Evolutionary conservation across 305 asterid genomes (phyloP).

Genomic region (Ajuga reptans): DNA sequence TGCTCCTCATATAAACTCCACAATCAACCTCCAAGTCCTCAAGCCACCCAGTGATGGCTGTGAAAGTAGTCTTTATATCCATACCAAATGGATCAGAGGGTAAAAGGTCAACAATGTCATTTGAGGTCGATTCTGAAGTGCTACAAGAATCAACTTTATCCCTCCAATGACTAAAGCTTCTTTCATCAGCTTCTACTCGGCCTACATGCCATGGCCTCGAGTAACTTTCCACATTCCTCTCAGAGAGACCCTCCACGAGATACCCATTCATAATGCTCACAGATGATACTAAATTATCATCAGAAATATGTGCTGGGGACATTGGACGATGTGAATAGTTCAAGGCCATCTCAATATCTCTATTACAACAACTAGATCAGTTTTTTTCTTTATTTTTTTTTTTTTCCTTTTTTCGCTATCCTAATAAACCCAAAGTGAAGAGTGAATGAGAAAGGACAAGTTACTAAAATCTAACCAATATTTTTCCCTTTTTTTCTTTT

Average conservation of each 20-base stretch:
- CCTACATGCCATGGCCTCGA: slow-evolving; percentile 28
- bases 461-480: not conserved
- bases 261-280: slow-evolving; percentile 54
- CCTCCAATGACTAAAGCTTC: slow-evolving; percentile 29
- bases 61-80: slow-evolving; percentile 54
- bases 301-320: slow-evolving; percentile 45
- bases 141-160: slow-evolving; percentile 34
- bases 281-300: slow-evolving; percentile 53
- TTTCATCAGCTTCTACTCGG: slow-evolving; percentile 36
- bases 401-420: not conserved
- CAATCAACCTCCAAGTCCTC: slow-evolving; percentile 55
- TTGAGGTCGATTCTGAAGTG: slow-evolving; percentile 34
- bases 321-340: slow-evolving; percentile 62
- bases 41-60: slow-evolving; percentile 72
- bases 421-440: not conserved
- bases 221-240: slow-evolving; percentile 44
- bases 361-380: slow-evolving; percentile 20
- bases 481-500: slow-evolving; percentile 8
- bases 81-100: slow-evolving; percentile 88
- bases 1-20: slow-evolving; percentile 35
- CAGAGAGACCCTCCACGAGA: slow-evolving; percentile 51
- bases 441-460: not conserved
- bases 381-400: not conserved
- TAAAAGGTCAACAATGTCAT: slow-evolving; percentile 54
- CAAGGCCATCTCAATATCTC: slow-evolving; percentile 73